A percentile compares a stretch with the other conserved stretches of the same genome.
Evolutionary conservation across 257 asterid genomes (phyloP).

Genomic region (Scutellaria barbata): DNA sequence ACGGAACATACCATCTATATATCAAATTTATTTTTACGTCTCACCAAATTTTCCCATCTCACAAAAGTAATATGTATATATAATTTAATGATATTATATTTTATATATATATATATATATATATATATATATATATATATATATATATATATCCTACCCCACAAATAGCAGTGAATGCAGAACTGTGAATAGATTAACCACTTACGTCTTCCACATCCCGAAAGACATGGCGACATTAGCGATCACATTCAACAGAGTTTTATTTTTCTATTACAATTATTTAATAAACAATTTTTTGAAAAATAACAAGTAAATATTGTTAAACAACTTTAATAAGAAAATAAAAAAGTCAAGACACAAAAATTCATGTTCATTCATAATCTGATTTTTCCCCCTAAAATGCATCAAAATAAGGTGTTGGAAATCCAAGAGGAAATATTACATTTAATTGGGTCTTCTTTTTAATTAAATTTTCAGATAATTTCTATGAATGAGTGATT

Average conservation of each 20-base stretch:
- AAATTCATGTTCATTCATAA: slow-evolving; percentile 58
- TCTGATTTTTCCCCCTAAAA: slow-evolving; percentile 18
- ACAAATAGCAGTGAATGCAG: slow-evolving; percentile 25
- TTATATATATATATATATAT: no score
- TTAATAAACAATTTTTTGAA: slow-evolving; percentile 5
- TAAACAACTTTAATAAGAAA: background rate
- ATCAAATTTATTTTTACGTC: no score
- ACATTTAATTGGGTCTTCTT: slow-evolving; percentile 23
- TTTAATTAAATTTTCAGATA: background rate
- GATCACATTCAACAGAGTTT: slow-evolving; percentile 37
- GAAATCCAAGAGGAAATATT: slow-evolving; percentile 35
- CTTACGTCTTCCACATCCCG: slow-evolving; percentile 45
- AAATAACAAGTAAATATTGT: background rate
- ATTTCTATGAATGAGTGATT: slow-evolving; percentile 11
- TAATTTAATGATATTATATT: no score
- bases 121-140: no score
- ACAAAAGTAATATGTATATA: no score
- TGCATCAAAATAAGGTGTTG: slow-evolving; percentile 28
- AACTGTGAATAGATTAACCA: slow-evolving; percentile 31
- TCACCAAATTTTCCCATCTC: no score
- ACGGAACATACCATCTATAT: no score
- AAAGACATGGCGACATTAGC: slow-evolving; percentile 61
- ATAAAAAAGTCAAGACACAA: slow-evolving; percentile 45
- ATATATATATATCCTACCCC: slow-evolving; percentile 3
- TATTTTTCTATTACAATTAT: background rate